Evolutionary conservation across 2,329 filamentous ascomycete genomes (phyloP), one percentile per base, ranked within the genome.

Genomic region (Botryosphaeria dothidea): DNA sequence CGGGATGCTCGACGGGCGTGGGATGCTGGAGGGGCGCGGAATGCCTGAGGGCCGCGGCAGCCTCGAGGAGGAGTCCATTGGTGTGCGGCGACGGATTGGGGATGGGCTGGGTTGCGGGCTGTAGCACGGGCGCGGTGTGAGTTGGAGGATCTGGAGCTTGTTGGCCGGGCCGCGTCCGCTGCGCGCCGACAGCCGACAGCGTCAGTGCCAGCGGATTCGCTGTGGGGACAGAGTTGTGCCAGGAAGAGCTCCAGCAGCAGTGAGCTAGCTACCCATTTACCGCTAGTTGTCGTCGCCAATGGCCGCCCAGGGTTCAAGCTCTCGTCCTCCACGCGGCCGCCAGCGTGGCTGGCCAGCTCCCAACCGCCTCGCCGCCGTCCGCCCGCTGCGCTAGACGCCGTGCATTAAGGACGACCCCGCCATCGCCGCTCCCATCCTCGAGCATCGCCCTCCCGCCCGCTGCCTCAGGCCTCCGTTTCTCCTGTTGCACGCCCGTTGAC

Each of bases 1-100:
- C 66, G 85, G 85, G 58, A 86, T 73, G 58, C 72, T 74, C 45
- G 77, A 77, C 19, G 72, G 66, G 29, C 75, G 70, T 7, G 71
- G 66, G 54, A 65, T 52, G 45, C 21, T 29, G 19, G 64, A 65
- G 46, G 64, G 25, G 62, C 74, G 70, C 3, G 71, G 66, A 51
- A 65, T 60, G 45, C 34, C 46, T 15, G 64, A 65, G 36, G 62
- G 52, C 21, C 58, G 58, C 58, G 71, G 71, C 66, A 71, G 68
- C 45, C 68, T 67, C 25, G 72, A 67, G 6, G 69, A 67, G 27
- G 68, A 70, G 49, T 78, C 75, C 76, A 78, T 66, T 54, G 65
- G 34, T 67, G 74, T 49, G 69, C 70, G 60, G 64, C 51, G 51
- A 69, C 71, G 57, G 65, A 63, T 49, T 46, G 60, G 57, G 64